Evolutionary conservation across 2,329 filamentous ascomycete species (phyloP), one percentile per base, ranked within the genome.

Genomic region (Lizonia empirigonia): DNA sequence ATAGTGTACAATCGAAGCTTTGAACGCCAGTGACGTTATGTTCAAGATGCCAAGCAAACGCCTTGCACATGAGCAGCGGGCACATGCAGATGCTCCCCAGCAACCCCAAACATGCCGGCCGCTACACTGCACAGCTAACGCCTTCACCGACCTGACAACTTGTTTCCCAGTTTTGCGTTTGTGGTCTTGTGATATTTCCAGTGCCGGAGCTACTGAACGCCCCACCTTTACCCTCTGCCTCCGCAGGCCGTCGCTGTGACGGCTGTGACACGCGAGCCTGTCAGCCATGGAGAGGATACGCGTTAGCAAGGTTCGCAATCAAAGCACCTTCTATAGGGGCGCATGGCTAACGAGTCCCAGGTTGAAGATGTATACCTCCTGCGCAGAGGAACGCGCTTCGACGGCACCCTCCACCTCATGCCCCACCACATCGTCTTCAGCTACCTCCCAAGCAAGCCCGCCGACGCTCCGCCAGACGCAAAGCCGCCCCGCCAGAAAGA

Each of bases 391-490:
- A 76, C 79, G 56, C 78, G 80, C 55, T 78, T 82, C 58, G 76
- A 78, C 55, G 84, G 85, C 59, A 83, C 80, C n/a, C 76, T 87
- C 45, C 82, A 85, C 65, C 75, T 87, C 48, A 84, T 81, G 63
- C 78, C 81, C 68, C 82, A 86, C 73, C 84, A 87, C 67, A 76
- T 87, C 44, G 84, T 86, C 64, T 87, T 87, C 75, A 82, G 78
- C 58, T 82, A 84, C 70, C 72, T 76, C 10, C 81, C 81, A 44
- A 72, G 74, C 60, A 58, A 66, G 23, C 56, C 69, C 56, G 50
- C 68, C 55, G 70, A 63, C 49, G 60, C 72, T 37, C 53, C 71
- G 41, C 55, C 66, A 44, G 65, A 73, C 53, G 68, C 74, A 36
- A 73, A 78, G 40, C 74, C 75, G 18, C 66, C 67, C 9, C 78